Percentiles rank a stretch among this genome's conserved stretches.
Evolutionary conservation across 1,139 yeast species (phyloP).

Genomic region (Saccharomycopsis hybrid): DNA sequence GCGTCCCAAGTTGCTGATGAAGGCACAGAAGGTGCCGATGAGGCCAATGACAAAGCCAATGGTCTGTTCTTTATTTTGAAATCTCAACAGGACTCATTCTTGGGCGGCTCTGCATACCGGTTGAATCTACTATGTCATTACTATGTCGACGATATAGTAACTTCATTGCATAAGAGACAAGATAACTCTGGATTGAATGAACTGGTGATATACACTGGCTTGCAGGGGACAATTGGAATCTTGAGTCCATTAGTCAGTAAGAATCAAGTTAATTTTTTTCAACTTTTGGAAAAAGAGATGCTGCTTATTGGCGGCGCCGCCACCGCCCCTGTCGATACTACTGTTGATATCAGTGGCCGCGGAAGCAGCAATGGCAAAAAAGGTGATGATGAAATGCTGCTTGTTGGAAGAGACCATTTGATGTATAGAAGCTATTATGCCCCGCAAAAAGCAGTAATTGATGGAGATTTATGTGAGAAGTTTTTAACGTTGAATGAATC

Average conservation of each 20-base stretch:
- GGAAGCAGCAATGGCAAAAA: conserved; percentile 24
- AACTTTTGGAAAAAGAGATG: conserved; percentile 46
- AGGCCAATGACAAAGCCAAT: no score
- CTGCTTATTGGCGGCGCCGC: conserved; percentile 26
- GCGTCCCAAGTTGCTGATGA: conserved; percentile 24
- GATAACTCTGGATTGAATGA: conserved; percentile 58
- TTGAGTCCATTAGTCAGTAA: conserved; percentile 60
- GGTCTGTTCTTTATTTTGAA: conserved; percentile 25
- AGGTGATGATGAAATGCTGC: conserved; percentile 28
- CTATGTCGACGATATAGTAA: conserved; percentile 65
- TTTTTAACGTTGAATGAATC: conserved; percentile 37
- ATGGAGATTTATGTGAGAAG: conserved; percentile 79
- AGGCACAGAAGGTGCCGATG: conserved; percentile 21
- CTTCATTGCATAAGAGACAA: conserved; percentile 48
- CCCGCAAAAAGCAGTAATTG: conserved; percentile 70
- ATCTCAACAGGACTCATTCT: conserved; percentile 30
- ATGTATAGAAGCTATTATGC: conserved; percentile 71
- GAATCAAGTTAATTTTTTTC: conserved; percentile 57
- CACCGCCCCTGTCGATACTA: conserved; percentile 26
- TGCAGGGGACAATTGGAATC: conserved; percentile 77
- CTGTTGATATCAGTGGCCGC: conserved; percentile 14
- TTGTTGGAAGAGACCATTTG: conserved; percentile 62
- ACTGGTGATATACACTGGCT: conserved; percentile 60
- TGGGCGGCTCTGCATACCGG: conserved; percentile 52
- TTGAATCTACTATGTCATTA: conserved; percentile 53